Conservation (phyloP, 23 red algal genomes). For the Rhodosorus marinus region DNA sequence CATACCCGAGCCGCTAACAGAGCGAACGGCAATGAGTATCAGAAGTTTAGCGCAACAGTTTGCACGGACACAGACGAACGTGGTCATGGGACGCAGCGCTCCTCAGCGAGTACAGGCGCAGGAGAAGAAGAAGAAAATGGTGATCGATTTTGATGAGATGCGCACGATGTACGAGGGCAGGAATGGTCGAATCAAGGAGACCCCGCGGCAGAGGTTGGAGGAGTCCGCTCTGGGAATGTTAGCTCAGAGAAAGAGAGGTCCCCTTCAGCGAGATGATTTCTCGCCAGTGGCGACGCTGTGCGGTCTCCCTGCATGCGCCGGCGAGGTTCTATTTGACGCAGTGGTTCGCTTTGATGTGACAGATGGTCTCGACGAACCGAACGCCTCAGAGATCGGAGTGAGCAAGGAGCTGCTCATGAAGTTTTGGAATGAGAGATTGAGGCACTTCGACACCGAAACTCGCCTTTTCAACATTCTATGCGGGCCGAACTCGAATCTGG, state of each 20-base stretch:
- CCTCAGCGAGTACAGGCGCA: background rate
- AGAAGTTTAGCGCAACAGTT: background rate
- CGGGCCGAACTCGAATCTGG: background rate
- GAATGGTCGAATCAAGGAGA: background rate
- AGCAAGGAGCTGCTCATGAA: background rate
- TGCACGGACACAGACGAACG: background rate
- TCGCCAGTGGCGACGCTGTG: constrained; percentile 6
- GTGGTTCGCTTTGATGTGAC: background rate
- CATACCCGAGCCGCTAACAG: background rate
- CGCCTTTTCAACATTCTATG: constrained; percentile 3
- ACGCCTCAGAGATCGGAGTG: background rate
- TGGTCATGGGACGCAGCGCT: background rate
- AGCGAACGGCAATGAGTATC: background rate
- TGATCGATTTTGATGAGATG: background rate
- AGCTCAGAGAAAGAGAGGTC: background rate
- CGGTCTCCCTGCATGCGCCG: constrained; percentile 3
- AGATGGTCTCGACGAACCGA: background rate
- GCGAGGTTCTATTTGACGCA: background rate
- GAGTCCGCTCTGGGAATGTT: constrained; percentile 5
- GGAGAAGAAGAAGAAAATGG: background rate
- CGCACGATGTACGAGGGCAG: background rate
- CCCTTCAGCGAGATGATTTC: background rate
- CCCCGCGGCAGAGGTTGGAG: background rate
- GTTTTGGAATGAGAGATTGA: constrained; percentile 7
- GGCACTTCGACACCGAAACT: background rate